Base-by-base conservation (phyloP, 306 rosid genomes). In the Astragalus membranaceus region DNA sequence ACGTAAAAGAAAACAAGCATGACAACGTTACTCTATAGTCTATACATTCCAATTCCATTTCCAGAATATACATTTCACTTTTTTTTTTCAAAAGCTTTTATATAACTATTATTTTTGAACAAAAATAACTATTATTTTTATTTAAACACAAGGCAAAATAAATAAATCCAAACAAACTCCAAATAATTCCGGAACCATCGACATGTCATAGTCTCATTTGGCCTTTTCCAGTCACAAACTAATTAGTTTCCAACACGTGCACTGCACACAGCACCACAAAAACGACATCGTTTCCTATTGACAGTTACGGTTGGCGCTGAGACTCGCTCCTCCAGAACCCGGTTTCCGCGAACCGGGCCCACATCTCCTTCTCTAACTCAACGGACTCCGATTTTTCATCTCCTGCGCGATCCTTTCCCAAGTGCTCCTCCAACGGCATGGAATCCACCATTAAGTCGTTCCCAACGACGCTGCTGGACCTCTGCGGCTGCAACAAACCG, bases 291-390 rank as follows among this genome's bases (percentile, higher is more conserved):
- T 12, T 50, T 5, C 7, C 1, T 20, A 12, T 50, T 33, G 3
- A 10, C 58, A 10, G 51, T 78, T 36, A 84, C 57, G 81, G 64
- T 35, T 77, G 81, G 43, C 86, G 86, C 57, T 70, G 84, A 6
- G 97, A 86, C 9, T 72, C 59, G 32, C 82, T 93, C 49, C 98
- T 85, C 96, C 93, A 88, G 46, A 93, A 93, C 3, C 98, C 98
- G 48, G 85, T 73, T 10, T 69, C 87, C 7, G 74, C 49, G 32
- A 93, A 90, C 35, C 78, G 80, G 73, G 86, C 86, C 92, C 90
- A 85, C 96, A 88, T 79, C 79, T 90, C 89, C 48, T 82, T 76
- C 80, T 90, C 98, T 53, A 77, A 23, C 3, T 66, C 77, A 10
- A 51, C 80, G n/a, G 13, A 63, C 26, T 81, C 88, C 5, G 10